Base-by-base conservation (phyloP, 306 rosid species). In the Pterocarpus macrocarpus region DNA sequence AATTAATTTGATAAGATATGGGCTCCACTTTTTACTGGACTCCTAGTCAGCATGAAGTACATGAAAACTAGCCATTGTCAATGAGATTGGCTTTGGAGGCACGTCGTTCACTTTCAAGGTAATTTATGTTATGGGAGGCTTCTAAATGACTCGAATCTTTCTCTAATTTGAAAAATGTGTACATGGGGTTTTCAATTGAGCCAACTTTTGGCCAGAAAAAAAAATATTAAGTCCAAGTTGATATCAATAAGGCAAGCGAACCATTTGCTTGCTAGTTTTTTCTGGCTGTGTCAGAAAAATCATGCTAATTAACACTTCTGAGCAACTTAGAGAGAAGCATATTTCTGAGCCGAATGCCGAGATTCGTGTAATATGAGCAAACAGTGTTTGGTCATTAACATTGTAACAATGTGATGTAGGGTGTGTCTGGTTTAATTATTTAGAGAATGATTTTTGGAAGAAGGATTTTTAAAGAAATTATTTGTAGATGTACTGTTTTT, bases 1-100 rank as follows among this genome's bases (percentile, higher is more conserved):
- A 76, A 59, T 80, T 82, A 67, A 76, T 71, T 57, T 12, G 71
- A n/a, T 44, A 43, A 41, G 17, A 65, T 49, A 13, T 8, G 53
- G 59, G 32, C 70, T 47, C 35, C 52, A 11, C 64, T 14, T 66
- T 44, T 50, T 80, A 17, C 38, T 55, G 35, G 56, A 38, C 65
- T 64, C 47, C 38, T 36, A 43, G 9, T 70, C 41, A 52, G 67
- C 33, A 53, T 32, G 41, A 36, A 15, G 2, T 52, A 57, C 32
- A 15, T 34, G 28, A 49, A 28, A 32, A 32, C 38, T 32, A 53
- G 56, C 13, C 44, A n/a, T 41, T 64, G 67, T 15, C 52, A 13
- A 64, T 41, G 66, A 32, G 47, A 55, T 61, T 44, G 58, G 61
- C 49, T 28, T 28, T 16, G 28, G 14, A 43, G 63, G 13, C 22